Evolutionary conservation across 2,329 filamentous ascomycete species (phyloP), one percentile per base, ranked within the genome.

Genomic region (Colletotrichum caudatum): DNA sequence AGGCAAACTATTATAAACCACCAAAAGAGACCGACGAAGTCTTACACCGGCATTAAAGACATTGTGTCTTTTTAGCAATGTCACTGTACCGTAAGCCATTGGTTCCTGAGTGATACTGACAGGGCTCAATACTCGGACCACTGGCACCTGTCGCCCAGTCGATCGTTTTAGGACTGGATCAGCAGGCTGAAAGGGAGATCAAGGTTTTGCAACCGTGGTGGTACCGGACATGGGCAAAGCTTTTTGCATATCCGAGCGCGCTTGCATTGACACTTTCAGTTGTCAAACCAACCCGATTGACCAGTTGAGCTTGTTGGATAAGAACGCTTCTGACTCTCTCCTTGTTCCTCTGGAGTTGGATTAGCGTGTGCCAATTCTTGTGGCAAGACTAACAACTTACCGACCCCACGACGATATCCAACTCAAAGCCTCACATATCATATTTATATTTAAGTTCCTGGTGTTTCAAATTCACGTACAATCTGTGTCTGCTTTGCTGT

Each of bases 101-200:
- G 3, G 37, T 3, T 12, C 11, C 12, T 39, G 37, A 39, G 12
- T 2, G 5, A 39, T 12, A 39, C 37, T 2, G 37, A 76, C 7
- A 73, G 78, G 56, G 58, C 76, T 0, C 76, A 74, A 76, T 64
- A 76, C 77, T 7, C 83, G 81, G 81, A 74, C 73, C 1, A 73
- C 77, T 18, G 75, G 81, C 61, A 76, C 78, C 5, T 79, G 81
- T 48, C 82, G 82, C 74, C 74, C 81, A 29, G 26, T 29, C 0
- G 78, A 80, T 9, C 81, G 83, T 73, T 83, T 83, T 73, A 82
- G 80, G 64, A 76, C 73, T 26, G 81, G 81, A 20, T 78, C 77
- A 46, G 78, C 79, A 46, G 78, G 80, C 44, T 83, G 80, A 81
- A 79, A 80, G 66, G 81, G 81, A 29, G 81, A 82, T 57, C 81